Base-by-base conservation (phyloP, 2,329 filamentous ascomycete genomes). In the Alternaria hordeiaustralica region DNA sequence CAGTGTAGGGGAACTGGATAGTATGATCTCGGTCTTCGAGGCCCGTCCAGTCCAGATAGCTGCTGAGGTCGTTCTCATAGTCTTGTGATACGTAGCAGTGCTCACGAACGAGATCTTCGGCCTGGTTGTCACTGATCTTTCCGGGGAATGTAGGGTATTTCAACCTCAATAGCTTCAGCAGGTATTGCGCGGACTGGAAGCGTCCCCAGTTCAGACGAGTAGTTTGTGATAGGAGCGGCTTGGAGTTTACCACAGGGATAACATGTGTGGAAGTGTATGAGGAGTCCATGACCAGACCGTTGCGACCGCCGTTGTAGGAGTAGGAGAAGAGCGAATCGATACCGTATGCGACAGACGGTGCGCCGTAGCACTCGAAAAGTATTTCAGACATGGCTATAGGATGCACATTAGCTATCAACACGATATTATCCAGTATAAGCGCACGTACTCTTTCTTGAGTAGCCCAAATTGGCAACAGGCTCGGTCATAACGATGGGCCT, bases 301-400 rank as follows among this genome's bases (percentile, higher is more conserved):
- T 95, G 55, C 86, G 89, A 66, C 96, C 96, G 65, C 92, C 89
- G 78, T 99, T 99, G 83, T 97, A 92, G 65, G 90, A 87, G 83
- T 97, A 99, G 20, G 95, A 96, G 83, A 99, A 99, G 30, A 99
- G 87, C 11, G 94, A 96, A 80, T 99, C 96, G 82, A 99, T 94
- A 55, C 96, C 96, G 81, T 96, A 97, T 18, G 94, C 92, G 25
- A 97, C 87, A 2, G 93, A 95, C 0, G 96, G 95, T 11, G 92
- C 94, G 63, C 89, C 88, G 80, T 99, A 99, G 81, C 94, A 96
- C 81, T 99, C 96, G 79, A 98, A 99, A 11, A 99, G 84, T 59
- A 98, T 95, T 77, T 99, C 96, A 46, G 92, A 97, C 95, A 98
- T 98, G 71, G 92, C 93, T 97, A 69, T 57, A 44, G 46, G 18